These are phyloP conservation scores for Tricholomella constricta DNA, from an alignment of 768 basidiomycete genomes.

Conservation along the genomic window DNA sequence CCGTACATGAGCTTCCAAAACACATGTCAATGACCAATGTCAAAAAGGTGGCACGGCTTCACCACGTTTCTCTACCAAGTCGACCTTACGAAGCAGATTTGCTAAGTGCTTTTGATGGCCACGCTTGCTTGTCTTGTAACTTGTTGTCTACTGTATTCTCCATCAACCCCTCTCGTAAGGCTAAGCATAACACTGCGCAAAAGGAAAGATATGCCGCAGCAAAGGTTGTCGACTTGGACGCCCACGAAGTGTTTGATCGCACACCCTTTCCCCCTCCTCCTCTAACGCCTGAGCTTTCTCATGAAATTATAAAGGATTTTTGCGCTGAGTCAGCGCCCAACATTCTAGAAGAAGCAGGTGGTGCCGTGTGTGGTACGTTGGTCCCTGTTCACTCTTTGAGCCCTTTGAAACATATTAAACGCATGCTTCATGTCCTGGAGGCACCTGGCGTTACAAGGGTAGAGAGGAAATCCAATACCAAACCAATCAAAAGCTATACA, in stretches of 20 bases:
- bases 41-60: not conserved
- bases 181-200: not conserved
- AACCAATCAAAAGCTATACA: not conserved
- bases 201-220: no score
- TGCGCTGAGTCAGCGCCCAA: constrained; percentile 10
- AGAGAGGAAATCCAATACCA: not conserved
- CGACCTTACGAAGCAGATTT: not conserved
- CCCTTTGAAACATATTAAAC: constrained; percentile 2
- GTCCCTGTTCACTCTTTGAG: not conserved
- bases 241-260: no score
- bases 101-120: not conserved
- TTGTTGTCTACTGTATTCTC: not conserved
- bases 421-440: not conserved
- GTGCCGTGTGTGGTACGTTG: constrained; percentile 25
- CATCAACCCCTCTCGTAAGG: not conserved
- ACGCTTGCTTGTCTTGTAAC: not conserved
- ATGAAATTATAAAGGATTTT: not conserved
- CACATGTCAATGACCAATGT: not conserved
- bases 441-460: not conserved
- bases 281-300: not conserved
- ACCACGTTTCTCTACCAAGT: not conserved
- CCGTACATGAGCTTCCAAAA: not conserved
- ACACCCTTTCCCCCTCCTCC: not conserved
- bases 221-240: no score
- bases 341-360: constrained; percentile 21